Percentiles rank a stretch among this genome's conserved stretches.
phyloP scores from a whole-genome alignment of 2,329 filamentous ascomycete species.

The Alternaria burnsii region DNA sequence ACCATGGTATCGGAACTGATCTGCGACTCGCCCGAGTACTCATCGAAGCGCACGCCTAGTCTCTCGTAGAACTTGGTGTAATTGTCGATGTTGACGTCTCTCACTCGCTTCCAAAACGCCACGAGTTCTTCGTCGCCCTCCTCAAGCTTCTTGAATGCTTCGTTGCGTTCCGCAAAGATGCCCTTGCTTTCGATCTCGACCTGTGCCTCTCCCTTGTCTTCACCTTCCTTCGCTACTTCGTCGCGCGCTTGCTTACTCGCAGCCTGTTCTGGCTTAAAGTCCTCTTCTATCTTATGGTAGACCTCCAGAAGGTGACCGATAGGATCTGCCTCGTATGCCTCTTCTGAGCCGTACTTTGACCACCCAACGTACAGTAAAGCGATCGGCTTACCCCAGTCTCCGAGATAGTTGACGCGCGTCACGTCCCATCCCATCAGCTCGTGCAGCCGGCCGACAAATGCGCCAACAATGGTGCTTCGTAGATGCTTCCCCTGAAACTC shows the following conservation, averaged over 20 bases:
- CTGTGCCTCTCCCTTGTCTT: conserved; percentile 51
- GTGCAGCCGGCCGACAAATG: conserved; percentile 68
- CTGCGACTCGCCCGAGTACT: conserved; percentile 77
- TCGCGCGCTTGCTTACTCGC: conserved; percentile 63
- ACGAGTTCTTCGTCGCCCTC: conserved; percentile 69
- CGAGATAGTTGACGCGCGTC: conserved; percentile 70
- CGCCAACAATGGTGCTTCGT: conserved; percentile 72
- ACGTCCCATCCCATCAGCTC: conserved; percentile 69
- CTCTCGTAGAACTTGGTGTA: conserved; percentile 75
- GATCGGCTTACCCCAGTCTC: conserved; percentile 73
- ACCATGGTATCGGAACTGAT: conserved; percentile 74
- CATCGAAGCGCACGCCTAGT: conserved; percentile 75
- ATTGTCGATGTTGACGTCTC: conserved; percentile 71
- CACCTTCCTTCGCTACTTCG: conserved; percentile 59
- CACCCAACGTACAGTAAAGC: conserved; percentile 71
- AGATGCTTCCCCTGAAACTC: conserved; percentile 73
- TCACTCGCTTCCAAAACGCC: conserved; percentile 70
- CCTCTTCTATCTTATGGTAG: conserved; percentile 70
- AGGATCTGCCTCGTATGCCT: conserved; percentile 68
- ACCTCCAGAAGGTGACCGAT: conserved; percentile 76
- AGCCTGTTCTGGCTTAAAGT: conserved; percentile 67
- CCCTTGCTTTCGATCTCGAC: conserved; percentile 42
- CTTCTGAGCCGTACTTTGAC: conserved; percentile 71
- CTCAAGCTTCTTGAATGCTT: conserved; percentile 77
- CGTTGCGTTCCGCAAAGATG: conserved; percentile 44